Percentiles rank a stretch among this genome's conserved stretches.
phyloP scores from a whole-genome alignment of 768 basidiomycete species.

The Leucogyrophana mollusca region DNA sequence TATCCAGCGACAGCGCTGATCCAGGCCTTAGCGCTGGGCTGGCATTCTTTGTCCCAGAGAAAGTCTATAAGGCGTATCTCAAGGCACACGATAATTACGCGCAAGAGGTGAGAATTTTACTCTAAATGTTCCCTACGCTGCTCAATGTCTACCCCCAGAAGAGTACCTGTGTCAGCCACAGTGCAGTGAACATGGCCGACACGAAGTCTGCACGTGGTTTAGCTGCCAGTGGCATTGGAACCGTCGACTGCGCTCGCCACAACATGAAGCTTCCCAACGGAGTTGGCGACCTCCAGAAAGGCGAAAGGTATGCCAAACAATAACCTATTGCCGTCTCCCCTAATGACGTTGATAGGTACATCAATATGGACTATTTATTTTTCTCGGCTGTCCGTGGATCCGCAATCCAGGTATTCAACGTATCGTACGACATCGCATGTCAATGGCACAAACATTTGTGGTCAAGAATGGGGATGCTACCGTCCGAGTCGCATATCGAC shows the following conservation, averaged over 20 bases:
- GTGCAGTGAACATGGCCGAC: not conserved
- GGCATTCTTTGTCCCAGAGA: conserved; percentile 24
- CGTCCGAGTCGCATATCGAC: not conserved
- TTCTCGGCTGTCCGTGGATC: not conserved
- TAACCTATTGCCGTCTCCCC: not conserved
- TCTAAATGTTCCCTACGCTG: too few relatives aligned
- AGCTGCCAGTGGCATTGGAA: conserved; percentile 10
- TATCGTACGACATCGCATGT: conserved; percentile 23
- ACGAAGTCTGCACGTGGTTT: not conserved
- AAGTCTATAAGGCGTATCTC: conserved; percentile 14
- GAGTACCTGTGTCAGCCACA: not conserved
- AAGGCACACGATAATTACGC: conserved; percentile 4
- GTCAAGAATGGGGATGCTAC: conserved; percentile 1
- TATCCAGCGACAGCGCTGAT: conserved; percentile 22
- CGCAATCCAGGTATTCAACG: not conserved
- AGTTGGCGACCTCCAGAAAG: conserved; percentile 7
- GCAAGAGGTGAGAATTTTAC: conserved; percentile 14
- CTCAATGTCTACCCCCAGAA: too few relatives aligned
- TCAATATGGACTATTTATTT: conserved; percentile 1
- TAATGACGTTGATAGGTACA: not conserved
- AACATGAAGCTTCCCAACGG: not conserved
- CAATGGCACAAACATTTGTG: conserved; percentile 17
- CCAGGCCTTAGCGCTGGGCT: conserved; percentile 25
- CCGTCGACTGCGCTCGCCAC: conserved; percentile 1
- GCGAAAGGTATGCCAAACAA: conserved; percentile 3